Evolutionary conservation across 371 early-diverging fungal genomes (phyloP).

Genomic region (Mucor plumbeus): DNA sequence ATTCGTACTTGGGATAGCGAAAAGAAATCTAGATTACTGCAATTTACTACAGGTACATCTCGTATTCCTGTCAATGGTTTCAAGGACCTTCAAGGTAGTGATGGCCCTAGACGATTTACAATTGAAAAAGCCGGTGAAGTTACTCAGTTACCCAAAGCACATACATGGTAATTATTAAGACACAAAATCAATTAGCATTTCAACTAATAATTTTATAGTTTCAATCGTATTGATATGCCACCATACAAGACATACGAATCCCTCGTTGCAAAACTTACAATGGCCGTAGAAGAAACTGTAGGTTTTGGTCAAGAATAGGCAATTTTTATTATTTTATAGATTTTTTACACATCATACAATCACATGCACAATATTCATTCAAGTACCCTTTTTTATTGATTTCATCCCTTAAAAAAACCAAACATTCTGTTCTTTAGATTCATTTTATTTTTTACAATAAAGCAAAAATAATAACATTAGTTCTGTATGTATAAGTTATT

Average conservation of each 20-base stretch:
- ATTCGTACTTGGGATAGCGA: slow-evolving; percentile 90
- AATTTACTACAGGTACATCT: slow-evolving; percentile 98
- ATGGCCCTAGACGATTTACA: slow-evolving; percentile 95
- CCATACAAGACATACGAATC: slow-evolving; percentile 79
- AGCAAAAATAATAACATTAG: background rate
- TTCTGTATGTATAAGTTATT: slow-evolving; percentile 1
- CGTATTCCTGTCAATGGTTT: slow-evolving; percentile 99
- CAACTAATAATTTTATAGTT: slow-evolving; percentile 49
- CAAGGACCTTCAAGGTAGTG: slow-evolving; percentile 96
- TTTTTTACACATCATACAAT: background rate
- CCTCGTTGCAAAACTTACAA: slow-evolving; percentile 80
- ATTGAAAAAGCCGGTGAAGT: slow-evolving; percentile 95
- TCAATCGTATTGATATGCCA: slow-evolving; percentile 96
- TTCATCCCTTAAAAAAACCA: background rate
- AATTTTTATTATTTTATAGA: slow-evolving; percentile 2
- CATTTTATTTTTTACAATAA: background rate
- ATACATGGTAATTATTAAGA: slow-evolving; percentile 79
- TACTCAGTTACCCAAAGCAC: slow-evolving; percentile 87
- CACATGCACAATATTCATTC: slow-evolving; percentile 17
- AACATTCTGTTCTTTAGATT: background rate
- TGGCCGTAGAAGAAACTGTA: slow-evolving; percentile 95
- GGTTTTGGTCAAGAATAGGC: slow-evolving; percentile 82
- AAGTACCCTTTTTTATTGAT: slow-evolving; percentile 55
- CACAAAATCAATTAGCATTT: background rate
- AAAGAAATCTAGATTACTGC: slow-evolving; percentile 93